Conservation (phyloP, 495 filamentous ascomycete genomes). For the Ramalina intermedia region DNA sequence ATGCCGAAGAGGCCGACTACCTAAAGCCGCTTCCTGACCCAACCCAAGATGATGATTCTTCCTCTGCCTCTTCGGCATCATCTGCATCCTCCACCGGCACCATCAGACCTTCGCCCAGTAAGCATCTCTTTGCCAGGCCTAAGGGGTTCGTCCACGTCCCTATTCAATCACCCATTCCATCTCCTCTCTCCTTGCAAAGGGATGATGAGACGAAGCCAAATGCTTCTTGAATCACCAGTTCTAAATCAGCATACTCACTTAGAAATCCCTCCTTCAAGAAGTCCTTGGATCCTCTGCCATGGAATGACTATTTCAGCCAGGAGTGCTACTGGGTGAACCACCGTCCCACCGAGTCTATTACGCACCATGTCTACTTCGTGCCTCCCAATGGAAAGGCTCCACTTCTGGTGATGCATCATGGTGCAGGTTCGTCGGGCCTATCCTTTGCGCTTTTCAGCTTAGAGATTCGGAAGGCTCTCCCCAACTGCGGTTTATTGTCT, state of each 20-base stretch:
- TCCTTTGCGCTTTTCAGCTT: conserved; percentile 71
- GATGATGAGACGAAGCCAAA: no score
- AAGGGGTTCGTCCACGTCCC: conserved; percentile 35
- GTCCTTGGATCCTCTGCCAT: conserved; percentile 39
- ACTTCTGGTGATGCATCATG: conserved; percentile 81
- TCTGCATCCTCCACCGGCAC: conserved; percentile 83
- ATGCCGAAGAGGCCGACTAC: conserved; percentile 20
- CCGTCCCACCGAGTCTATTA: conserved; percentile 30
- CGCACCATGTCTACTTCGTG: conserved; percentile 76
- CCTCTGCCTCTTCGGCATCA: conserved; percentile 51
- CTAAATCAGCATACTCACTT: background rate
- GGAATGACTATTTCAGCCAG: conserved; percentile 79
- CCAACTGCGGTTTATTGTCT: conserved; percentile 69
- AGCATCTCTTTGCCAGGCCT: conserved; percentile 57
- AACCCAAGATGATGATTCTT: conserved; percentile 53
- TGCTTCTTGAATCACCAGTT: background rate
- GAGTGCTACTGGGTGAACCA: conserved; percentile 56
- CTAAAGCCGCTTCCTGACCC: conserved; percentile 21
- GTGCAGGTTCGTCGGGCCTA: conserved; percentile 75
- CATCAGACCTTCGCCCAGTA: conserved; percentile 62
- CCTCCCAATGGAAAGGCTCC: conserved; percentile 44
- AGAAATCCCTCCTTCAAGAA: conserved; percentile 2
- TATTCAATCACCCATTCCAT: background rate
- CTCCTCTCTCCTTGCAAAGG: background rate
- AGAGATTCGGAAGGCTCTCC: conserved; percentile 63